A percentile compares a stretch with the other conserved stretches of the same genome.
Evolutionary conservation across 257 asterid species (phyloP).

Genomic region (Oldenlandia corymbosa): DNA sequence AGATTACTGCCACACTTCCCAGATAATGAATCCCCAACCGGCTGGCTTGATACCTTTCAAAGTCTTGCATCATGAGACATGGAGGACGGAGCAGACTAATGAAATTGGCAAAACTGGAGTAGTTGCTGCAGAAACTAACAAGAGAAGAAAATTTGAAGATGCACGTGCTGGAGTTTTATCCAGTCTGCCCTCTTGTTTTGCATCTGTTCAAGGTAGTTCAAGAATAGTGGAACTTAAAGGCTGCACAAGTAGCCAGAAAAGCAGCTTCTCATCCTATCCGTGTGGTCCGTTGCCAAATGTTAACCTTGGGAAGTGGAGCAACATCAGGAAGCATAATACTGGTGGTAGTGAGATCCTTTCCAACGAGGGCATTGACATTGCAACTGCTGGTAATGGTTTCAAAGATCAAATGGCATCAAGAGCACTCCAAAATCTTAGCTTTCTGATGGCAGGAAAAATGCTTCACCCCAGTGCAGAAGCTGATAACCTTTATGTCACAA

Average conservation of each 20-base stretch:
- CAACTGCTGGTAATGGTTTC: constrained; percentile 22
- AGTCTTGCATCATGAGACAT: constrained; percentile 25
- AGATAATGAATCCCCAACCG: constrained; percentile 17
- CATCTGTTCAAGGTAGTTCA: constrained; percentile 24
- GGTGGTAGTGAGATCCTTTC: constrained; percentile 16
- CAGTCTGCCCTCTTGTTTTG: constrained; percentile 27
- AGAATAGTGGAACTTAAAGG: constrained; percentile 24
- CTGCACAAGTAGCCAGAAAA: constrained; percentile 23
- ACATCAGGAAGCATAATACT: constrained; percentile 18
- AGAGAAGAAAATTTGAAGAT: constrained; percentile 27
- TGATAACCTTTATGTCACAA: constrained; percentile 27
- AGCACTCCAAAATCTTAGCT: constrained; percentile 25
- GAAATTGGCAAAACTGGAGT: constrained; percentile 20
- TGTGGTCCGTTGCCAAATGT: constrained; percentile 21
- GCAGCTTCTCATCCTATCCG: constrained; percentile 23
- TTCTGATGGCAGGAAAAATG: constrained; percentile 24
- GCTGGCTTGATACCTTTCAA: constrained; percentile 28
- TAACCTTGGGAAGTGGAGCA: constrained; percentile 25
- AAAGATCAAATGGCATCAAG: constrained; percentile 24
- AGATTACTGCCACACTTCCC: constrained; percentile 25
- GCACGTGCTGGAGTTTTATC: constrained; percentile 22
- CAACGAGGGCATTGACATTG: constrained; percentile 18
- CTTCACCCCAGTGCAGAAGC: constrained; percentile 23
- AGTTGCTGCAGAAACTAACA: constrained; percentile 24
- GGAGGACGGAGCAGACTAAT: constrained; percentile 18